A percentile compares a stretch with the other conserved stretches of the same genome.
Evolutionary conservation across 331 rosid genomes (phyloP).

Genomic region (Ulmus americana): DNA sequence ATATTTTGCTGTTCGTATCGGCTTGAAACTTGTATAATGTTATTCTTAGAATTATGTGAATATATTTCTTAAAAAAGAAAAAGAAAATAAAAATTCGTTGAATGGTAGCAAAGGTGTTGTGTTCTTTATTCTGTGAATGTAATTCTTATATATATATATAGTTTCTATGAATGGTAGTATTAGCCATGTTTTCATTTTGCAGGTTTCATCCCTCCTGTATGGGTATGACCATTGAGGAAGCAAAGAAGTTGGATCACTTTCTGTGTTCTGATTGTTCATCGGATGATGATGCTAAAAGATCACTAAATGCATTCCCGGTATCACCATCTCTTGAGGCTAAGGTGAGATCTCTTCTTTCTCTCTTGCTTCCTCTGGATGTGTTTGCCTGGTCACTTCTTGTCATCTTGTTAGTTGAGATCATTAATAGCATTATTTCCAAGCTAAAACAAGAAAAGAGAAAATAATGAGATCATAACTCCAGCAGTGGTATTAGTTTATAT

Average conservation of each 20-base stretch:
- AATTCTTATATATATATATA: too few relatives aligned
- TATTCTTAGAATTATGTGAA: too few relatives aligned
- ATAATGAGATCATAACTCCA: neutral
- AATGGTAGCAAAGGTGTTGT: too few relatives aligned
- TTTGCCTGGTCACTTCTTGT: neutral
- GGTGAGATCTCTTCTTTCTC: slow-evolving; percentile 31
- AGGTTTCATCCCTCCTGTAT: slow-evolving; percentile 70
- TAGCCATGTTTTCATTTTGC: slow-evolving; percentile 8
- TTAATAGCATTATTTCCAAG: neutral
- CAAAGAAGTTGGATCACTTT: slow-evolving; percentile 58
- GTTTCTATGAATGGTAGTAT: neutral
- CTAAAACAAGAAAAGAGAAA: neutral
- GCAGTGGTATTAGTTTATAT: neutral
- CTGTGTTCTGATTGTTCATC: slow-evolving; percentile 53
- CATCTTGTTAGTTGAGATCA: neutral
- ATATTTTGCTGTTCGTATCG: too few relatives aligned
- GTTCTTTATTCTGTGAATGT: too few relatives aligned
- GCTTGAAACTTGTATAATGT: too few relatives aligned
- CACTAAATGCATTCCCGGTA: slow-evolving; percentile 42
- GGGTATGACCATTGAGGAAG: slow-evolving; percentile 64
- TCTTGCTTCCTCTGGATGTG: neutral
- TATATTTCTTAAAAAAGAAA: too few relatives aligned
- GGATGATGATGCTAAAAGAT: slow-evolving; percentile 49
- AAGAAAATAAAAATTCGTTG: too few relatives aligned
- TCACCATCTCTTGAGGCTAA: slow-evolving; percentile 49